A percentile compares a stretch with the other conserved stretches of the same genome.
phyloP scores from a whole-genome alignment of 1,284 basidiomycete genomes.

The Ustilago loliicola region DNA sequence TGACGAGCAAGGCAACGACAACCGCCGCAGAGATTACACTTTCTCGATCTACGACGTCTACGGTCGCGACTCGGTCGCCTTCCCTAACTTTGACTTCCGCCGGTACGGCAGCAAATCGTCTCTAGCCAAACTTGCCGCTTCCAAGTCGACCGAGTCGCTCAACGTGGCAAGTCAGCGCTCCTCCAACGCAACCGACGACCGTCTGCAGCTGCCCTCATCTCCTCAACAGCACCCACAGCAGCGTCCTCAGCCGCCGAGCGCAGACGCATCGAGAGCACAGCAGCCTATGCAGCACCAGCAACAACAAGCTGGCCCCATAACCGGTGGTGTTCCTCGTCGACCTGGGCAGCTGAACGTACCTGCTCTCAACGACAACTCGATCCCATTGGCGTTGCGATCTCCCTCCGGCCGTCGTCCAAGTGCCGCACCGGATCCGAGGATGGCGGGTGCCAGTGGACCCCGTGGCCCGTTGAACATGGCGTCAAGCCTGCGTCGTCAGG shows the following conservation, averaged over 20 bases:
- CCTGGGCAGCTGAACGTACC: constrained; percentile 39
- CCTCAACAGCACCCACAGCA: constrained; percentile 31
- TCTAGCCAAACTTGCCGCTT: constrained; percentile 39
- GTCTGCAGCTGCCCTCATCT: constrained; percentile 32
- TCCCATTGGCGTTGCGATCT: constrained; percentile 50
- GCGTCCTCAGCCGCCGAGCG: constrained; percentile 12
- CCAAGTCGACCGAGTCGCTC: constrained; percentile 47
- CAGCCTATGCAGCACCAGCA: constrained; percentile 9
- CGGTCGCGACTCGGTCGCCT: constrained; percentile 66
- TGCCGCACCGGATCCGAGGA: constrained; percentile 56
- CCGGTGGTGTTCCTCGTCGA: constrained; percentile 17
- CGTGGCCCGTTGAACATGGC: constrained; percentile 45
- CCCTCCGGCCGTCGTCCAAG: constrained; percentile 58
- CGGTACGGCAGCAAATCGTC: constrained; percentile 50
- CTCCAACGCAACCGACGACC: constrained; percentile 26
- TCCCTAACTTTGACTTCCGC: constrained; percentile 64
- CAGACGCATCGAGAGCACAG: neutral
- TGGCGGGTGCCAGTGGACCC: constrained; percentile 16
- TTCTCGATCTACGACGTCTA: constrained; percentile 68
- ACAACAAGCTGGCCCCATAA: neutral
- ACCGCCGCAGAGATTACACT: constrained; percentile 57
- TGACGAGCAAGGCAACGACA: constrained; percentile 44
- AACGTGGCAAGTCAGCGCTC: constrained; percentile 31
- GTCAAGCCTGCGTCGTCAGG: constrained; percentile 60
- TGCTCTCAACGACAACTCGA: constrained; percentile 31